Percentiles rank a stretch among this genome's conserved stretches.
phyloP scores from a whole-genome alignment of 208 protist genomes.

The Leishmania lainsoni region DNA sequence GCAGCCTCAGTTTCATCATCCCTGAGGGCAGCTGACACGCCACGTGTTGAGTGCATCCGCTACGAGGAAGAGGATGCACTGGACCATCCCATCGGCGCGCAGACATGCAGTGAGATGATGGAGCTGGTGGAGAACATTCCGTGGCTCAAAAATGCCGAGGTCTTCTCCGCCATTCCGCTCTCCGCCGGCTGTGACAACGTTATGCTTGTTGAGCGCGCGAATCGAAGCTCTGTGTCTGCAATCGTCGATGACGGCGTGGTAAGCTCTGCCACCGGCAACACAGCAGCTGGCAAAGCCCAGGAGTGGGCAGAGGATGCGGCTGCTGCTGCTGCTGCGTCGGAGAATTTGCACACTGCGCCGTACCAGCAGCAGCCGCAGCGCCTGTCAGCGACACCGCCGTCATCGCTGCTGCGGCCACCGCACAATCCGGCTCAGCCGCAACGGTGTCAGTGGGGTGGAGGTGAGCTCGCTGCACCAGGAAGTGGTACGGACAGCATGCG shows the following conservation, averaged over 20 bases:
- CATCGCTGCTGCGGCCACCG: background rate
- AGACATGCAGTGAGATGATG: conserved; percentile 33
- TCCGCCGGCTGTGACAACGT: conserved; percentile 58
- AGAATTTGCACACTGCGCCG: background rate
- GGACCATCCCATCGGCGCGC: conserved; percentile 32
- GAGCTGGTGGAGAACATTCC: conserved; percentile 55
- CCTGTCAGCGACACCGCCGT: background rate
- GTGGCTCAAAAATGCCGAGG: conserved; percentile 70
- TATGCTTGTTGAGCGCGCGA: conserved; percentile 46
- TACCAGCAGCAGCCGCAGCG: background rate
- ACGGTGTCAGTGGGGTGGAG: background rate
- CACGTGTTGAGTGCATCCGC: background rate
- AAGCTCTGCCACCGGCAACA: background rate
- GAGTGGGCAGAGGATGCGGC: background rate
- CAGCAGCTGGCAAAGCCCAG: background rate
- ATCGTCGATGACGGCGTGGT: background rate
- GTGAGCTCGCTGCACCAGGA: background rate
- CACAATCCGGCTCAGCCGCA: background rate
- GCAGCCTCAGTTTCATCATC: background rate
- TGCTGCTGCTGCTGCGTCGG: background rate
- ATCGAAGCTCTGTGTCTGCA: background rate
- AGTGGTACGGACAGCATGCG: background rate
- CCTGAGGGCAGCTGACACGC: background rate
- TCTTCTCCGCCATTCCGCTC: conserved; percentile 65
- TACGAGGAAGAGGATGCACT: conserved; percentile 25